phyloP scores from a whole-genome alignment of 1,139 yeast genomes.

The Candida dubliniensis region DNA sequence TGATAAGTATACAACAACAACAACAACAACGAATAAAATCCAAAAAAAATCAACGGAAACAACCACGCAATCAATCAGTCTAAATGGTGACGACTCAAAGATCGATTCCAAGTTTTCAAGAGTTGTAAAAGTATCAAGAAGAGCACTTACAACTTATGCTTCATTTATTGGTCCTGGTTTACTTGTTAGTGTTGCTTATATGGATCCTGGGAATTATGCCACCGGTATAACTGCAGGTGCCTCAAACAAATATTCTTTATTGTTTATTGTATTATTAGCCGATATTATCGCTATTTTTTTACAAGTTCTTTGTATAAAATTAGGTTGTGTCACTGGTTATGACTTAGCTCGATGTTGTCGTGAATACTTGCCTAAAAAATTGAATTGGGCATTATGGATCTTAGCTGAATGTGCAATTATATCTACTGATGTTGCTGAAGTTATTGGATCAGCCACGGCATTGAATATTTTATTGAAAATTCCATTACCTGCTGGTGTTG shows the following conservation, averaged over 20 bases:
- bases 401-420: conserved; percentile 79
- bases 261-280: conserved; percentile 66
- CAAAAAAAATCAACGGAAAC: too few relatives aligned
- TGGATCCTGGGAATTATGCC: conserved; percentile 86
- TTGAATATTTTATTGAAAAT: conserved; percentile 65
- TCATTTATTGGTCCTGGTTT: conserved; percentile 77
- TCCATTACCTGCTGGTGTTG: conserved; percentile 80
- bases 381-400: conserved; percentile 57
- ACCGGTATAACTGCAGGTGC: conserved; percentile 83
- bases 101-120: conserved; percentile 2
- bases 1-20: too few relatives aligned
- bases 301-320: conserved; percentile 68
- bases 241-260: conserved; percentile 56
- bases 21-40: too few relatives aligned
- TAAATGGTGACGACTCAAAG: too few relatives aligned
- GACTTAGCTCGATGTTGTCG: conserved; percentile 74
- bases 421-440: conserved; percentile 86
- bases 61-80: too few relatives aligned
- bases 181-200: conserved; percentile 75
- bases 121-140: conserved; percentile 7
- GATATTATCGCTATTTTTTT: conserved; percentile 72
- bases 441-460: conserved; percentile 85
- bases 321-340: conserved; percentile 79
- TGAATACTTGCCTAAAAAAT: conserved; percentile 58
- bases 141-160: conserved; percentile 42